Evolutionary conservation across 352 stramenopile species (phyloP), one percentile per base, ranked within the genome.

Genomic region (Peronospora farinosa): DNA sequence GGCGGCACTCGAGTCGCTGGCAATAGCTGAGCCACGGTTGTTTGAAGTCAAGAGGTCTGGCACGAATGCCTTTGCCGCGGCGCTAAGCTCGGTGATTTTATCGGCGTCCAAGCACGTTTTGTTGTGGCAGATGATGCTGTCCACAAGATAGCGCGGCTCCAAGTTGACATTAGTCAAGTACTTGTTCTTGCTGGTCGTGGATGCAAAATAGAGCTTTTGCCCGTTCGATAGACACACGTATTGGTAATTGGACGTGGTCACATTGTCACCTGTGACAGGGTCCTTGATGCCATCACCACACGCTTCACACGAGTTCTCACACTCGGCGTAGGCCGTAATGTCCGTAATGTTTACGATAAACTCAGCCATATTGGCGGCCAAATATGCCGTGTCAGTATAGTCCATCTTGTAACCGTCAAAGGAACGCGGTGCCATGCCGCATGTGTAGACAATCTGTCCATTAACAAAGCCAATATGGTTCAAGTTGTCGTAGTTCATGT

Each of bases 201-300:
- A 88, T 10, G 76, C 72, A 47, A 92, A 92, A 68, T 90, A 92
- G 51, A 92, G 71, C 58, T 89, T 92, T 65, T 92, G 81, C 43
- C 76, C 81, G 23, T 88, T 83, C 17, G 39, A 57, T 32, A 92
- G 57, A 46, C 81, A 92, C 35, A 92, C 68, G 48, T 70, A 84
- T 52, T 85, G 62, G 60, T 72, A 88, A 67, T 79, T 89, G 50
- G 60, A 54, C 21, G 59, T 54, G 19, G 68, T 74, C 36, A 92
- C 60, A 10, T 52, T 42, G 36, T 70, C 68, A 21, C 81, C 81
- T 17, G 74, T 74, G 40, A 92, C 64, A 16, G 81, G 81, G 54
- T 89, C 78, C 3, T 52, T 72, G 33, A 92, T 51, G 35, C 64
- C 67, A 25, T 60, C 56, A 12, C 65, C 39, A 46, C 77, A 86